Evolutionary conservation across 139 green algal genomes (phyloP), one percentile per base, ranked within the genome.

Genomic region (Chlamydomonas sphaeroides): DNA sequence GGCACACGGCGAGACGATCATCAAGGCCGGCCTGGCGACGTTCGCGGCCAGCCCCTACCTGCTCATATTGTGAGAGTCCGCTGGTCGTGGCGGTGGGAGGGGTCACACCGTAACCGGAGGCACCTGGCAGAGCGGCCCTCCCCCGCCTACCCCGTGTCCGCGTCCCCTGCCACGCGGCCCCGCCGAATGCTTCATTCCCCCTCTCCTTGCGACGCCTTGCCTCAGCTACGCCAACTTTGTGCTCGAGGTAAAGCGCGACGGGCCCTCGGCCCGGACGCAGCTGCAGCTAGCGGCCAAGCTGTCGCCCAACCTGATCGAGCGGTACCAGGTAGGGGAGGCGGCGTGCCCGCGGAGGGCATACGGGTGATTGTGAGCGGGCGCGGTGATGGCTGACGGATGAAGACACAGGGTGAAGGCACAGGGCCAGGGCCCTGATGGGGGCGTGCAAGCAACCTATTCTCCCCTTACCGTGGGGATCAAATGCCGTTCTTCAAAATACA

Each of bases 261-360:
- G 83, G 1, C 83, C 85, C 25, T 68, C 79, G 1, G 83, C 78
- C 2, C 57, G 83, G 38, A 91, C 87, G 23, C 87, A 88, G 79
- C 83, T 91, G 82, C 87, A 91, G 79, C 78, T 88, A 51, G 83
- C 83, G 6, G 15, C 17, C 25, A 91, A 91, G 73, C 48, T 48
- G 7, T 72, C 36, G 42, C 87, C 87, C n/a, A 75, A 45, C 67
- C 39, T 87, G 30, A 11, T 88, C 17, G 42, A 91, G 28, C 65
- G 65, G 2, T 88, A 88, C 68, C 73, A 83, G 82, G 77, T 84
- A 53, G 45, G 45, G 11, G 45, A n/a, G n/a, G n/a, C n/a, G n/a
- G n/a, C n/a, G n/a, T n/a, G n/a, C n/a, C n/a, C n/a, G n/a, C n/a
- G n/a, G n/a, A n/a, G n/a, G n/a, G n/a, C n/a, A n/a, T n/a, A n/a